Base-by-base conservation (phyloP, 1,139 yeast genomes). In the Wickerhamomyces sp. region DNA sequence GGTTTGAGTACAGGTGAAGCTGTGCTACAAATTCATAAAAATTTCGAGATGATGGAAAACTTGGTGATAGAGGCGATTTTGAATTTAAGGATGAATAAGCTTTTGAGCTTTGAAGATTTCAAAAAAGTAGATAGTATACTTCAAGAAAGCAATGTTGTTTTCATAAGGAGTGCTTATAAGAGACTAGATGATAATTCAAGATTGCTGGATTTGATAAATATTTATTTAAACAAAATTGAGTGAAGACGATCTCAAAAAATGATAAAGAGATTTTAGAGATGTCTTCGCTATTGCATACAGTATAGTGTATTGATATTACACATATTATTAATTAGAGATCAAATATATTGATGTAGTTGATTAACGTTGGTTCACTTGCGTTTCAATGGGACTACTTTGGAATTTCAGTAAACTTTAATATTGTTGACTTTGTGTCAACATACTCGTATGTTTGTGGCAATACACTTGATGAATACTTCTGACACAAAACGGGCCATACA, bases 121-220 rank as follows among this genome's bases (percentile, higher is more conserved):
- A 22, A 43, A 13, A 34, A 37, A 9, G 22, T 49, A 5, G 49
- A 49, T 34, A 44, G 39, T 3, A 24, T 43, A 2, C 12, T 31
- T 2, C 42, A 41, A 30, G 54, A 49, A 27, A 45, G 34, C 10
- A 47, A 37, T 26, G 36, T 42, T 12, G 43, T 44, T 5, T 52
- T 52, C 29, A 29, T 48, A 5, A 39, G 51, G 35, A 39, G 44
- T 34, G 51, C 54, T 7, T 46, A 43, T 34, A 48, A 48, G 40
- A 43, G 55, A 28, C 20, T 49, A 13, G 24, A 39, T 17, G 47
- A 47, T 16, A 48, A 48, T 28, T 33, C 32, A 5, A 49, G 48
- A 27, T 28, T 52, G 26, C 9, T 49, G 24, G 52, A 50, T 28
- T 26, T 52, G 35, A 44, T 52, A 28, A 40, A 43, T 32, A 34